These are phyloP conservation scores for Sporothrix inflata DNA, from an alignment of 2,329 filamentous ascomycete species.

Conservation along the genomic window DNA sequence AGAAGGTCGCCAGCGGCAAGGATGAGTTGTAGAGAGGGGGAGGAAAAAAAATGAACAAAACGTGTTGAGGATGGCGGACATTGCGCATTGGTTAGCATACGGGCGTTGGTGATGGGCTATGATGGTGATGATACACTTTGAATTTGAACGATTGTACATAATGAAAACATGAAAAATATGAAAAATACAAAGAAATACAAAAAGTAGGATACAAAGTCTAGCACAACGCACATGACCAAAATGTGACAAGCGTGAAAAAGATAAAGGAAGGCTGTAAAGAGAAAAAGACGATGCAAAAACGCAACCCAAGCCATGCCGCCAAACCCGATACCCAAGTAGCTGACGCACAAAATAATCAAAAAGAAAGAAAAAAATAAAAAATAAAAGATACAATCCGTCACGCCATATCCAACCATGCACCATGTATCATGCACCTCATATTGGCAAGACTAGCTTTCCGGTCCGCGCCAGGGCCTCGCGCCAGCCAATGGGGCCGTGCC, in stretches of 20 bases:
- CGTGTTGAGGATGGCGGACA: not conserved
- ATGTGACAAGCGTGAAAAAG: too few species aligned
- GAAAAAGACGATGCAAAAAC: too few species aligned
- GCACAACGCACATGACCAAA: too few species aligned
- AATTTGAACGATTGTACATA: not conserved
- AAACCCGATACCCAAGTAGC: too few species aligned
- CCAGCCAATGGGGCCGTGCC: conserved; percentile 19
- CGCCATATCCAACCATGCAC: too few species aligned
- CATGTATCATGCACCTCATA: not conserved
- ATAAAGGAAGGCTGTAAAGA: too few species aligned
- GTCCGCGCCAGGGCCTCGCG: not conserved
- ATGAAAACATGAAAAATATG: not conserved
- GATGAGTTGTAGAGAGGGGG: conserved; percentile 23
- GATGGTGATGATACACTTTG: not conserved
- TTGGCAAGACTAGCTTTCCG: not conserved
- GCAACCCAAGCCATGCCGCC: too few species aligned
- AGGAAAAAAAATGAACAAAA: not conserved
- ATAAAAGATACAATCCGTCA: not conserved
- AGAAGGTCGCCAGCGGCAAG: conserved; percentile 3
- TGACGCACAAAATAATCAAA: not conserved
- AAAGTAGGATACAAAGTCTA: too few species aligned
- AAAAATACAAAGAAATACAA: not conserved
- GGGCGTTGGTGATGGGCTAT: not conserved
- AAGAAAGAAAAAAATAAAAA: not conserved
- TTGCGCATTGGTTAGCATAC: not conserved